phyloP scores from a whole-genome alignment of 2,329 filamentous ascomycete species.

The Blumeriella jaapii region DNA sequence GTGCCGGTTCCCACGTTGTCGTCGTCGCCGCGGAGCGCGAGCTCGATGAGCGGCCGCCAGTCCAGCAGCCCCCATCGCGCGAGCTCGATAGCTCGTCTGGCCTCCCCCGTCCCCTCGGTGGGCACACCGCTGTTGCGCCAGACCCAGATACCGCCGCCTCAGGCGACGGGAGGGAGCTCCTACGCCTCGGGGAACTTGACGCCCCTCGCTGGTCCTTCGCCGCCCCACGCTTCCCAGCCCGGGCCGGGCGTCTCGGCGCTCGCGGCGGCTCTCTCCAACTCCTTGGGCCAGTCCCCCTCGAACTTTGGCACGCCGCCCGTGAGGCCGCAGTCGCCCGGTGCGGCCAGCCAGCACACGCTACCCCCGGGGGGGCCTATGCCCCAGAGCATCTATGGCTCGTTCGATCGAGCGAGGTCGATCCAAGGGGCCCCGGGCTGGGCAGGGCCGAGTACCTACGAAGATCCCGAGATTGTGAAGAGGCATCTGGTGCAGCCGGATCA shows the following conservation, averaged over 20 bases:
- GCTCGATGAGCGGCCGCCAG: conserved; percentile 29
- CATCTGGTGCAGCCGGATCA: conserved; percentile 67
- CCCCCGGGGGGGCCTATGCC: conserved; percentile 36
- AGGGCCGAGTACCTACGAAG: conserved; percentile 59
- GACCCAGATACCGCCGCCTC: conserved; percentile 37
- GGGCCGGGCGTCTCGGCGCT: conserved; percentile 81
- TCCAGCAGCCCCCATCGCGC: conserved; percentile 42
- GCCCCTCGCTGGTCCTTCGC: conserved; percentile 54
- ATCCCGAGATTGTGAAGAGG: conserved; percentile 81
- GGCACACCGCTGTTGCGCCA: conserved; percentile 39
- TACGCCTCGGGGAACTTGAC: conserved; percentile 36
- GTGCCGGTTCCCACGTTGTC: conserved; percentile 33
- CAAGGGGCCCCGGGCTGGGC: conserved; percentile 31
- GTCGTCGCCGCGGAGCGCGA: no score
- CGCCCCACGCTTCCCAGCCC: conserved; percentile 44
- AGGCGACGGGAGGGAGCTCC: conserved; percentile 28
- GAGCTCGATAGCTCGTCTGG: conserved; percentile 48
- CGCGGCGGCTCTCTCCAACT: conserved; percentile 73
- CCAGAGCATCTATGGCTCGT: conserved; percentile 74
- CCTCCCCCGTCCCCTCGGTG: conserved; percentile 39
- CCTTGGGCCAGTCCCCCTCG: conserved; percentile 57
- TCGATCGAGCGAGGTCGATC: conserved; percentile 50
- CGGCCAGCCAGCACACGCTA: conserved; percentile 31
- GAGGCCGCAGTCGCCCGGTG: conserved; percentile 45
- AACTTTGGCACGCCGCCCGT: conserved; percentile 55